Evolutionary conservation across 345 rosid species (phyloP), one percentile per base, ranked within the genome.

Genomic region (Eucalyptus erythrocorys): DNA sequence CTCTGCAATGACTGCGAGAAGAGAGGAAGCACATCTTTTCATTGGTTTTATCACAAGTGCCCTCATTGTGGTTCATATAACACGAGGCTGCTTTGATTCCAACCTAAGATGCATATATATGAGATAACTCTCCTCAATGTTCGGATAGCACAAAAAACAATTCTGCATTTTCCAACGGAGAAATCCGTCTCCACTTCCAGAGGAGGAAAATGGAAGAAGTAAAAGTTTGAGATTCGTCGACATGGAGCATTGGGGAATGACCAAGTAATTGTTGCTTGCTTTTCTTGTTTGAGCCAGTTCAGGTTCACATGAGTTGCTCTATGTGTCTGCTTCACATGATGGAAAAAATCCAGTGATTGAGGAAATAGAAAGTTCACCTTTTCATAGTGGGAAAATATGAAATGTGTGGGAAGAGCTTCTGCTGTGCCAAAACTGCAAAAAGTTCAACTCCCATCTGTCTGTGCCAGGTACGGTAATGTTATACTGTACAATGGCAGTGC

Each of bases 1-100:
- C 87, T 90, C 37, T 90, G 91, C 91, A 90, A 90, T 51, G 91
- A 90, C 88, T 90, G 91, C 57, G 91, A 88, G 79, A 90, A 90
- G 91, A 86, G 89, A 32, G 91, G 91, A 21, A 88, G n/a, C 47
- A 53, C 91, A n/a, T 86, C 88, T 13, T 90, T 90, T 59, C 91
- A 90, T 37, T 90, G 91, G 91, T 87, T 86, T 16, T 76, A 90
- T 79, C 91, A 88, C 89, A 90, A 90, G 88, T 90, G 91, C 87
- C 13, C 48, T 30, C 26, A 76, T 30, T 90, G 91, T 6, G 86
- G 89, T 42, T 90, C 91, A 48, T 90, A 90, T 15, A 90, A 90
- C 85, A 90, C 91, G 2, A 71, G 91, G 84, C 89, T 87, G 59
- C 88, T 87, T 30, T 89, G 84, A 87, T 43, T 64, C 68, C n/a